phyloP scores from a whole-genome alignment of 768 basidiomycete species.

The Pleurotus pulmonarius region DNA sequence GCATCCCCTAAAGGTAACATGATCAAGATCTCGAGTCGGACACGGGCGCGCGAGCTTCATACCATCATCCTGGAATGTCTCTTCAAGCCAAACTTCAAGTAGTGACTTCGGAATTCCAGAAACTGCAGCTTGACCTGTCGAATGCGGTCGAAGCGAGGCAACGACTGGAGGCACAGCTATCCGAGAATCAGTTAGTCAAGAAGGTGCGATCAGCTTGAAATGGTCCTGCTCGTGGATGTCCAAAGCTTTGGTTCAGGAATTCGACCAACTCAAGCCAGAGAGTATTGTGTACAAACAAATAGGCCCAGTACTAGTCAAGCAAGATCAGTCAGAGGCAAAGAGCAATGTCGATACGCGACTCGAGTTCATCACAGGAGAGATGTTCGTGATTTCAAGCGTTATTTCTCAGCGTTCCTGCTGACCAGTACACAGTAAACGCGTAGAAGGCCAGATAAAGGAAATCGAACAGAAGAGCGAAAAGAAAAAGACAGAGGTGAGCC shows the following conservation, averaged over 20 bases:
- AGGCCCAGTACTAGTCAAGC: slow-evolving; percentile 86
- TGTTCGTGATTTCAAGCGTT: slow-evolving; percentile 46
- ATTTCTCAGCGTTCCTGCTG: neutral
- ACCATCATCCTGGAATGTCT: slow-evolving; percentile 36
- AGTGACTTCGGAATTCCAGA: slow-evolving; percentile 74
- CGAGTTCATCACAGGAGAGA: slow-evolving; percentile 84
- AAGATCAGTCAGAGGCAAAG: slow-evolving; percentile 86
- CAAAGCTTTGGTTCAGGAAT: slow-evolving; percentile 58
- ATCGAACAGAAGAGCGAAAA: slow-evolving; percentile 71
- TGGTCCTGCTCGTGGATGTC: no score
- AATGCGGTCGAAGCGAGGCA: slow-evolving; percentile 77
- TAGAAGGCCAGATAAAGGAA: slow-evolving; percentile 81
- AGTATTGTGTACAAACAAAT: slow-evolving; percentile 89
- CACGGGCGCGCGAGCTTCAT: neutral
- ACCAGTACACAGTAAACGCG: slow-evolving; percentile 49
- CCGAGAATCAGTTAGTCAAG: slow-evolving; percentile 90
- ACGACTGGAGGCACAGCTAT: slow-evolving; percentile 83
- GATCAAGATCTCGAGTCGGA: neutral
- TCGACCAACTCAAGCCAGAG: slow-evolving; percentile 63
- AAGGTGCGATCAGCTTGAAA: slow-evolving; percentile 48
- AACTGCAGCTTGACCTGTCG: slow-evolving; percentile 71
- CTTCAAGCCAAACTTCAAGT: slow-evolving; percentile 60
- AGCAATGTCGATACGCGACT: slow-evolving; percentile 85
- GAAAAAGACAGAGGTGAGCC: slow-evolving; percentile 74
- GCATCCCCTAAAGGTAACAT: no score